Evolutionary conservation across 495 filamentous ascomycete species (phyloP).

Genomic region (Mytilinidion resinicola): DNA sequence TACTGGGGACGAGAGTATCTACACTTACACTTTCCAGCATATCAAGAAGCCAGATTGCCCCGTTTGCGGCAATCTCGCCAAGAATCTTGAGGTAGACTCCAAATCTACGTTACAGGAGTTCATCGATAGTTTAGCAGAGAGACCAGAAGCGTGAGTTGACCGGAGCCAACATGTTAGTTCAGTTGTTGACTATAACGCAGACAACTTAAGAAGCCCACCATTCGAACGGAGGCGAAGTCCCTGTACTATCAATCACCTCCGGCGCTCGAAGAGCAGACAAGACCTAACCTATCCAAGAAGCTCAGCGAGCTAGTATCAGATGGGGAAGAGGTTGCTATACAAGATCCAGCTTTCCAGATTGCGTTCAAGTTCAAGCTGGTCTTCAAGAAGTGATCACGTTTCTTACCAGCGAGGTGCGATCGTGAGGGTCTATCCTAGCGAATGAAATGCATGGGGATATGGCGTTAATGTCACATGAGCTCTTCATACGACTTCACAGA

Average conservation of each 20-base stretch:
- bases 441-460: background rate
- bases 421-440: background rate
- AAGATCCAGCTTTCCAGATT: constrained; percentile 68
- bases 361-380: constrained; percentile 46
- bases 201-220: constrained; percentile 69
- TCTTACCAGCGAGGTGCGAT: background rate
- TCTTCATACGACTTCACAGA: too few relatives aligned
- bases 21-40: constrained; percentile 94
- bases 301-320: constrained; percentile 56
- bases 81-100: constrained; percentile 62
- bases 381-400: constrained; percentile 46
- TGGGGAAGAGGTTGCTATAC: constrained; percentile 72
- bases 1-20: constrained; percentile 87
- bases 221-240: constrained; percentile 73
- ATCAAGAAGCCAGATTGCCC: constrained; percentile 90
- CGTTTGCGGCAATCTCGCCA: constrained; percentile 79
- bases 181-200: constrained; percentile 15
- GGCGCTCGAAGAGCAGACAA: constrained; percentile 71
- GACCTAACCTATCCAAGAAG: constrained; percentile 73
- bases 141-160: constrained; percentile 59
- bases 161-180: background rate
- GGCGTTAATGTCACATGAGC: background rate
- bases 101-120: constrained; percentile 74
- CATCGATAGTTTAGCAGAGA: constrained; percentile 74
- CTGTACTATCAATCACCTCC: constrained; percentile 84